These are phyloP conservation scores for Petasospora rhodanensis DNA, from an alignment of 1,139 yeast genomes.

Conservation along the genomic window DNA sequence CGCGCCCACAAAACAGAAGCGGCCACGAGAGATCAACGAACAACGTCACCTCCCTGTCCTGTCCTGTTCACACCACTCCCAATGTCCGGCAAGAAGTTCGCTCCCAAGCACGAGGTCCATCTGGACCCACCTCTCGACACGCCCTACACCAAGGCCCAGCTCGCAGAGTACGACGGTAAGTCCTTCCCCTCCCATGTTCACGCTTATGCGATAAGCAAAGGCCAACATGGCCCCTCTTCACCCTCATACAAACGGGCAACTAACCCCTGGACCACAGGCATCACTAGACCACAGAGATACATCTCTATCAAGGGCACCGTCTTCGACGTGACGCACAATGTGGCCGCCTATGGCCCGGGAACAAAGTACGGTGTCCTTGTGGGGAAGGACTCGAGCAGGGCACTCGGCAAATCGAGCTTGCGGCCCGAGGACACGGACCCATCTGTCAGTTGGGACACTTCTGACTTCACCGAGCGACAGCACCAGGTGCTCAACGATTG, in stretches of 20 bases:
- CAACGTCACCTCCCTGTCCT: too few species aligned
- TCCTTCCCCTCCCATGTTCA: too few species aligned
- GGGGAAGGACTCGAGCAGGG: slow-evolving; percentile 74
- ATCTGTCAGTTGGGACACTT: slow-evolving; percentile 41
- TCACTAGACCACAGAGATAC: slow-evolving; percentile 44
- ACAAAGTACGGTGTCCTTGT: slow-evolving; percentile 67
- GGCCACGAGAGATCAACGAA: too few species aligned
- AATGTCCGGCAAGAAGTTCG: slow-evolving; percentile 32
- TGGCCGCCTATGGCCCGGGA: slow-evolving; percentile 70
- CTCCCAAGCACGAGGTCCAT: slow-evolving; percentile 47
- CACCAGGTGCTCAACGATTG: slow-evolving; percentile 50
- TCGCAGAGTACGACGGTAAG: slow-evolving; percentile 44
- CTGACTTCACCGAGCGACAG: slow-evolving; percentile 48
- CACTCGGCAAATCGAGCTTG: slow-evolving; percentile 54
- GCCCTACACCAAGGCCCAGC: slow-evolving; percentile 36
- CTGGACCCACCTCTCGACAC: slow-evolving; percentile 45
- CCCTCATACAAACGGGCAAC: too few species aligned
- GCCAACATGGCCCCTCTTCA: too few species aligned
- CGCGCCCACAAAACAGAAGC: too few species aligned
- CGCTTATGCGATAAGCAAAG: too few species aligned
- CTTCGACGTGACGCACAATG: slow-evolving; percentile 69
- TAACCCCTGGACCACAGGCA: slow-evolving; percentile 32
- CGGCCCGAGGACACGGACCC: slow-evolving; percentile 41
- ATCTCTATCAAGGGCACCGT: slow-evolving; percentile 73
- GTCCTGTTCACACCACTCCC: too few species aligned